Base-by-base conservation (phyloP, 208 protist species). In the Crithidia sp. region DNA sequence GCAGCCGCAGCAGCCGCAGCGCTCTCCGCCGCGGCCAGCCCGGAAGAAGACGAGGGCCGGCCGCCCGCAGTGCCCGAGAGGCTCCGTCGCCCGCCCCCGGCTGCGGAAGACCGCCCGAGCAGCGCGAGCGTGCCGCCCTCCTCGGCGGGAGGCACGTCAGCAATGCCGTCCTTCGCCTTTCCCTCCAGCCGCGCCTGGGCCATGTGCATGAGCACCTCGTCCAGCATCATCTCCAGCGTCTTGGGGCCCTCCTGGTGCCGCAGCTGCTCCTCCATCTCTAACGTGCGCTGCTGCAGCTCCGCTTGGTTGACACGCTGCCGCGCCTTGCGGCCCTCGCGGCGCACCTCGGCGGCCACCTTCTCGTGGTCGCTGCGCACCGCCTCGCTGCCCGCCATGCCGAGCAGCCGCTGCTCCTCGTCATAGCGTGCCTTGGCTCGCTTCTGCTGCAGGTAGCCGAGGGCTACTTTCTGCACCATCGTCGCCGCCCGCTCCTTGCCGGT, bases 211-310 rank as follows among this genome's bases (percentile, higher is more conserved):
- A 97, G 87, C 13, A 97, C 81, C 65, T 94, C 89, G 57, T 98
- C 95, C 49, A 98, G 86, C 89, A 98, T 97, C 70, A 89, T 87
- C 79, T 98, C 96, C 84, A 98, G 96, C 76, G 95, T 97, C 67
- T 96, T 87, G 43, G 91, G 90, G 3, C 95, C 97, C 66, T 99
- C 96, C 61, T 94, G 87, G 7, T 89, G 84, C 57, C 92, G 88
- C 40, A 99, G 81, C 71, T 93, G 75, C 45, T 61, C 49, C 73
- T 94, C 80, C 70, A 98, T 80, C 59, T 89, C 86, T 0, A 90
- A 59, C n/a, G 89, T 85, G 70, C 93, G 89, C 57, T 95, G 83
- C 56, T 80, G 74, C 67, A 97, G 89, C 77, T 98, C 89, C 6
- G 88, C 84, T 19, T 94, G 74, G 78, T 98, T 97, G 81, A 97